Base-by-base conservation (phyloP, 1,284 basidiomycete species). In the Mycena sp. region DNA sequence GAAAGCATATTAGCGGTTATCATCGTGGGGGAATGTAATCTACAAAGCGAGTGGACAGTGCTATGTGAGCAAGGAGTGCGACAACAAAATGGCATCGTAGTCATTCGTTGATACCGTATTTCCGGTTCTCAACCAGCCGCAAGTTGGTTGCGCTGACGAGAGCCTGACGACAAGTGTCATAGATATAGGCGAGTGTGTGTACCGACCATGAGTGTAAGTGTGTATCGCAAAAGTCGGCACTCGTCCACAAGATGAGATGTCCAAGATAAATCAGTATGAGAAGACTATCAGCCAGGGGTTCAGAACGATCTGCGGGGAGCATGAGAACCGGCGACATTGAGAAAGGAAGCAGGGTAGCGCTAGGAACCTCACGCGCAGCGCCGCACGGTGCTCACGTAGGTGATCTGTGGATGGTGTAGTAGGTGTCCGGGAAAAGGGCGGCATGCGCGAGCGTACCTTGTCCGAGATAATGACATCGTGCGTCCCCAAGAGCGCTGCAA, bases 231-330 rank as follows among this genome's bases (percentile, higher is more conserved):
- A 28, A 23, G 6, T 25, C 37, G 23, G 35, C 21, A 23, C 23
- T 45, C 44, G 28, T 32, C 14, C 19, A 23, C 26, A 25, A 25
- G 14, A 37, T 48, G 25, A 30, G 25, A 19, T 21, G 38, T 44
- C 46, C 60, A 30, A 44, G 19, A 26, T 12, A 32, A 7, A 35
- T 77, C 70, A 91, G 72, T 90, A 91, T 1, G 87, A 89, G 78
- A 91, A 91, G 65, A 91, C 87, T 89, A 91, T 91, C 66, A 91
- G 78, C 89, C 89, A 92, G 0, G 90, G 90, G 70, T 92, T 92
- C 67, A 92, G 80, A 44, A 91, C 83, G 69, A 92, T 88, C 86
- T 89, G 67, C 38, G 46, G 53, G 29, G 46, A 50, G 26, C 23
- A 46, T 48, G 62, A 41, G 67, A 85, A 62, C 25, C 40, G 45